A percentile compares a stretch with the other conserved stretches of the same genome.
Conservation (phyloP, 2,329 filamentous ascomycete genomes). For the Fusarium albosuccineum region DNA sequence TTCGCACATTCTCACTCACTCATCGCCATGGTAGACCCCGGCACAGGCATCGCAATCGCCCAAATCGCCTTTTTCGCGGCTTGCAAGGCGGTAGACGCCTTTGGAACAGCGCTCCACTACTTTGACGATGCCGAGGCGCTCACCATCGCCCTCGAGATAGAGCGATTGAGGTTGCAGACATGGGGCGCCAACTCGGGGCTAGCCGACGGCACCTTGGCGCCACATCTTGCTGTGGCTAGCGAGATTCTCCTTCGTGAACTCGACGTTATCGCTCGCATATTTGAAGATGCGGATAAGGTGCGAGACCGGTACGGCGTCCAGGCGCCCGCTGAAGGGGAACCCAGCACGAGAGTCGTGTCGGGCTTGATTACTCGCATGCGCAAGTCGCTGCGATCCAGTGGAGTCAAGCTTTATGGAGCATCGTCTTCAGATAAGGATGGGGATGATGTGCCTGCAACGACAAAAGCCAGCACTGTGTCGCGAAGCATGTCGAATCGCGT, state of each 20-base stretch:
- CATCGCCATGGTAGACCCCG: conserved; percentile 9
- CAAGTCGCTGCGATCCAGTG: conserved; percentile 7
- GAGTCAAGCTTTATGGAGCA: conserved; percentile 5
- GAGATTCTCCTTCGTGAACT: not conserved
- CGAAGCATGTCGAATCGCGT: not conserved
- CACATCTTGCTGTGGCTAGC: not conserved
- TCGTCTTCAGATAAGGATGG: not conserved
- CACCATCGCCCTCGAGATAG: not conserved
- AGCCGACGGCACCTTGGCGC: not conserved
- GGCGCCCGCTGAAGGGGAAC: not conserved
- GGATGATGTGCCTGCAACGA: not conserved
- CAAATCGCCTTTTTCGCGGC: conserved; percentile 10
- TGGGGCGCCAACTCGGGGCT: conserved; percentile 14
- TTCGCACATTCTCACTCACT: not conserved
- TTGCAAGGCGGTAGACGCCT: conserved; percentile 9
- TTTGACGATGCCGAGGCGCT: conserved; percentile 8
- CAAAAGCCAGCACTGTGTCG: not conserved
- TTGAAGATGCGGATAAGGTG: conserved; percentile 6
- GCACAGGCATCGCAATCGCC: conserved; percentile 6
- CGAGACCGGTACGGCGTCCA: conserved; percentile 1
- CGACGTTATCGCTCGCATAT: conserved; percentile 1
- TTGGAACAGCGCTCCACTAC: conserved; percentile 7
- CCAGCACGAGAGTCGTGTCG: not conserved
- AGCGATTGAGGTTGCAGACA: conserved; percentile 4
- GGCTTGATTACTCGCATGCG: conserved; percentile 6